Base-by-base conservation (phyloP, 1,139 yeast species). In the Lizanozyma gosingica region DNA sequence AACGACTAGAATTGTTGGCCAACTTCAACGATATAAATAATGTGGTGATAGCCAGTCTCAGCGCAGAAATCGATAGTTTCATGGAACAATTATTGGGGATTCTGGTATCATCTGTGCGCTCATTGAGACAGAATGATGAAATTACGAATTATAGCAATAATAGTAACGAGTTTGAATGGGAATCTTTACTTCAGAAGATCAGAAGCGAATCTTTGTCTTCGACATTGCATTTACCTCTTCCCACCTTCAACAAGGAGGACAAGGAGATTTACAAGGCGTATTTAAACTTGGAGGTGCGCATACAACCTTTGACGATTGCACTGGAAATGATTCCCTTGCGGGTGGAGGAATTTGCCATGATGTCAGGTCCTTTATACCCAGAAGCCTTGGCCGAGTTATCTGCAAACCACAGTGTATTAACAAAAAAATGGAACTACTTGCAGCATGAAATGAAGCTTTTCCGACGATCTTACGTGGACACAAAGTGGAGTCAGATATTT, bases 241-340 rank as follows among this genome's bases (percentile, higher is more conserved):
- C 29, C 9, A 22, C 29, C 9, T 22, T 22, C 11, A 22, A 22
- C 11, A 11, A 22, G 11, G 29, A 22, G 29, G 29, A 22, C 11
- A 6, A 22, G 29, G 11, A 22, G 11, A 22, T 22, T 6, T 22
- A 22, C 11, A 11, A 22, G 11, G 29, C 29, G 6, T 62, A 58
- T 43, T 37, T 54, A 8, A 40, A 37, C 2, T 47, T 67, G 14
- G 65, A 62, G 33, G 44, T 54, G 14, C 52, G 56, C 29, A 47
- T 63, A 4, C 47, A 51, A 11, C 71, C 72, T 0, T 53, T 67
- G 37, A 50, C 53, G 39, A 63, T 64, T 2, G 63, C 71, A 1
- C 41, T 63, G 14, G 56, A 58, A 32, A 59, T 60, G 35, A 47
- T 63, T 1, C 67, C 66, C 0, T 33, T 53, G 27, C 46, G 60